Evolutionary conservation across 177 flowering plant species (phyloP).

Genomic region (Vitis hybrid): DNA sequence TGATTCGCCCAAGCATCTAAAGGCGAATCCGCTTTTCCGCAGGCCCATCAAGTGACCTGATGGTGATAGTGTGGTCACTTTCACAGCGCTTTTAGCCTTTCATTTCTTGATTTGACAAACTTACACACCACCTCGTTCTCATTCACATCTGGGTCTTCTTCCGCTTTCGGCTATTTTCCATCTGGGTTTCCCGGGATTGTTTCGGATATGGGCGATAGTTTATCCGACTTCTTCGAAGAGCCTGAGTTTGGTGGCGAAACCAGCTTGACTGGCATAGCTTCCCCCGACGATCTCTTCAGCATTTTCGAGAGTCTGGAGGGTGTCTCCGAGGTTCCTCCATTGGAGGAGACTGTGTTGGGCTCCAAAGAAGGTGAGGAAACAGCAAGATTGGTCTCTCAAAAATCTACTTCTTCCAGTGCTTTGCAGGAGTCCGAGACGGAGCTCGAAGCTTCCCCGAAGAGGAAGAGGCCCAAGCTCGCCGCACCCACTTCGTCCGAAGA

Average conservation of each 20-base stretch:
- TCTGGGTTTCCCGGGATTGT: neutral
- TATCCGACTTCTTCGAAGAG: slow-evolving; percentile 46
- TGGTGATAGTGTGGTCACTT: slow-evolving; percentile 53
- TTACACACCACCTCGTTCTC: neutral
- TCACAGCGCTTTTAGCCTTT: slow-evolving; percentile 23
- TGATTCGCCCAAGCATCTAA: neutral
- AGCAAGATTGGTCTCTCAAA: slow-evolving; percentile 32
- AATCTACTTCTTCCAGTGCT: slow-evolving; percentile 31
- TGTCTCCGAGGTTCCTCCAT: slow-evolving; percentile 28
- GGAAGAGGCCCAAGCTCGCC: slow-evolving; percentile 46
- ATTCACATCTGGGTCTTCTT: slow-evolving; percentile 1
- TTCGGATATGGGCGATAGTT: slow-evolving; percentile 28
- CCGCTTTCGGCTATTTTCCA: neutral
- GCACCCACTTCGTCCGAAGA: slow-evolving; percentile 13
- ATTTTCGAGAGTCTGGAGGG: slow-evolving; percentile 61
- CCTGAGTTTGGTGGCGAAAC: slow-evolving; percentile 35
- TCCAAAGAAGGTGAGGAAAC: slow-evolving; percentile 8
- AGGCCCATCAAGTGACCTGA: slow-evolving; percentile 15
- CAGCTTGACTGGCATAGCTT: slow-evolving; percentile 26
- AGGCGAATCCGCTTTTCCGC: neutral
- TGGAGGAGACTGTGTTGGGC: slow-evolving; percentile 10
- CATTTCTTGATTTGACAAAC: slow-evolving; percentile 21
- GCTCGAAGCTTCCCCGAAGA: slow-evolving; percentile 31
- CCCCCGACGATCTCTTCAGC: slow-evolving; percentile 60
- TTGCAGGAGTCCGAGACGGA: slow-evolving; percentile 40